Evolutionary conservation across 768 basidiomycete species (phyloP).

Genomic region (Ramaria rubella): DNA sequence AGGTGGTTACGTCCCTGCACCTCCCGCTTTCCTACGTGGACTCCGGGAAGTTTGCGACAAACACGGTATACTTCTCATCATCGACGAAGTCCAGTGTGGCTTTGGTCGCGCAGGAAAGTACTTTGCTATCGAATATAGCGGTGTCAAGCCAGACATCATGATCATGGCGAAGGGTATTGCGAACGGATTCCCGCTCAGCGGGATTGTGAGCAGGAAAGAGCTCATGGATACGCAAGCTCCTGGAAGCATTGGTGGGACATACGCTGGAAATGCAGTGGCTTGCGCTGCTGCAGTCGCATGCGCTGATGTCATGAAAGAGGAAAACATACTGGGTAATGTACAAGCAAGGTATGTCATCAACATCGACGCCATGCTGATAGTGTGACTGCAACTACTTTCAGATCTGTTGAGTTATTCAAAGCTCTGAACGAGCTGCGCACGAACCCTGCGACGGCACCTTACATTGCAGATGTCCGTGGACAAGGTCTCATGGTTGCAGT

Average conservation of each 20-base stretch:
- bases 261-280: slow-evolving; percentile 86
- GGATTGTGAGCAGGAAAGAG: slow-evolving; percentile 72
- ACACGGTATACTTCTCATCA: slow-evolving; percentile 75
- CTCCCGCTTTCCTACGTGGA: slow-evolving; percentile 70
- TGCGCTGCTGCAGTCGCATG: slow-evolving; percentile 90
- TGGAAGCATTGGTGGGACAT: slow-evolving; percentile 74
- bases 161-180: slow-evolving; percentile 88
- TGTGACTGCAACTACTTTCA: slow-evolving; percentile 20
- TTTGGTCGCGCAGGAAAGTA: slow-evolving; percentile 82
- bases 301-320: slow-evolving; percentile 66
- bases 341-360: slow-evolving; percentile 44
- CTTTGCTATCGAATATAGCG: slow-evolving; percentile 79
- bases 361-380: background rate
- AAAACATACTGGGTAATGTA: slow-evolving; percentile 80
- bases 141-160: slow-evolving; percentile 83
- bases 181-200: slow-evolving; percentile 92
- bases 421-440: slow-evolving; percentile 50
- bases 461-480: slow-evolving; percentile 84
- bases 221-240: slow-evolving; percentile 72
- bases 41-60: slow-evolving; percentile 81
- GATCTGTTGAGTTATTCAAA: slow-evolving; percentile 66
- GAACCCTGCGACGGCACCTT: slow-evolving; percentile 43
- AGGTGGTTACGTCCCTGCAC: slow-evolving; percentile 91
- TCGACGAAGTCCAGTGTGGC: slow-evolving; percentile 87
- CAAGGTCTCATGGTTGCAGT: slow-evolving; percentile 84